Evolutionary conservation across 768 basidiomycete genomes (phyloP).

Genomic region (Galerina sulciceps): DNA sequence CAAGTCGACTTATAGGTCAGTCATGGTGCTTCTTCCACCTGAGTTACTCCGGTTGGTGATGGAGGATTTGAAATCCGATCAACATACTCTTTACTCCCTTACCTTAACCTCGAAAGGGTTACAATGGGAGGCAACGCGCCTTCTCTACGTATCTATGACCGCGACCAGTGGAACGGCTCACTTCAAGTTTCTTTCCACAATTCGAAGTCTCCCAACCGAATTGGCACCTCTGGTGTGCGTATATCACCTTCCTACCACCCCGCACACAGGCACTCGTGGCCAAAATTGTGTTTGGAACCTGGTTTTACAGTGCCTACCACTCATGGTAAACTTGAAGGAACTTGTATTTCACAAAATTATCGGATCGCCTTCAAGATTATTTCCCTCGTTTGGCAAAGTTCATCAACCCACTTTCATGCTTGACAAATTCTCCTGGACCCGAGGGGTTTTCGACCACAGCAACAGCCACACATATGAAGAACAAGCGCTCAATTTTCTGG

Average conservation of each 20-base stretch:
- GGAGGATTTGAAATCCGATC: background rate
- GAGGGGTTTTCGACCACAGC: no score
- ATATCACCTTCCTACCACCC: background rate
- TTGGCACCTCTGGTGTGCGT: background rate
- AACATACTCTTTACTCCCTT: background rate
- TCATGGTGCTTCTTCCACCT: background rate
- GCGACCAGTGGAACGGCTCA: background rate
- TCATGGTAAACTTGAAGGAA: constrained; percentile 4
- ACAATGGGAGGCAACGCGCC: background rate
- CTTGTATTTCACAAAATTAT: background rate
- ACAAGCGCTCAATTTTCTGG: no score
- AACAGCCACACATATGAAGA: no score
- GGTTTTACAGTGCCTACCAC: background rate
- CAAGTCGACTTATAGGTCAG: no score
- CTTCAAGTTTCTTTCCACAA: constrained; percentile 3
- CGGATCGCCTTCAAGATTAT: background rate
- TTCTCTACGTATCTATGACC: constrained; percentile 4
- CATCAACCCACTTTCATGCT: no score
- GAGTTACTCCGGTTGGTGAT: constrained; percentile 2
- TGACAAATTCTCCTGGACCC: no score
- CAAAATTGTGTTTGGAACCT: background rate
- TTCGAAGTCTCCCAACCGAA: background rate
- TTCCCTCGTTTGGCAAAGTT: no score
- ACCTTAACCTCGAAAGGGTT: background rate
- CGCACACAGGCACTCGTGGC: background rate